Evolutionary conservation across 2,329 filamentous ascomycete genomes (phyloP).

Genomic region (Fusarium guadeloupense): DNA sequence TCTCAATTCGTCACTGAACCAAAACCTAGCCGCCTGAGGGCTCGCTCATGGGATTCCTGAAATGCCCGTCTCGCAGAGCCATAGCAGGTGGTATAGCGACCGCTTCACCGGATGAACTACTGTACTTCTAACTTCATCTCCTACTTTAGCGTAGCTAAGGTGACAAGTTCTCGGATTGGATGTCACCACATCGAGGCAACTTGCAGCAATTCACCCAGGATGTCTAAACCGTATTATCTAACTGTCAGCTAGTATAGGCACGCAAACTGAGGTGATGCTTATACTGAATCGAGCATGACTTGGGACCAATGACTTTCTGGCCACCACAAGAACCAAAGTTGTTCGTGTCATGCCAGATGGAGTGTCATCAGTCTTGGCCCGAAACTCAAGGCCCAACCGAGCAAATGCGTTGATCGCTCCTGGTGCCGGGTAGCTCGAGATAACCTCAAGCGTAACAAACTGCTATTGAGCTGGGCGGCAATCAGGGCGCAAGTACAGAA

Average conservation of each 20-base stretch:
- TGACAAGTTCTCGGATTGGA: constrained; percentile 33
- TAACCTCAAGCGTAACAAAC: not conserved
- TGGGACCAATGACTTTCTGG: not conserved
- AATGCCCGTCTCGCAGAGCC: constrained; percentile 4
- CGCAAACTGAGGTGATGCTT: not conserved
- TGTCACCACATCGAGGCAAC: constrained; percentile 22
- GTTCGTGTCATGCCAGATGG: not conserved
- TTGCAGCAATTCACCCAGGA: constrained; percentile 16
- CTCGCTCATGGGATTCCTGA: constrained; percentile 1
- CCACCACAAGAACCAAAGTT: constrained; percentile 9
- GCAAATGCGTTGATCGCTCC: constrained; percentile 4
- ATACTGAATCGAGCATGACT: not conserved
- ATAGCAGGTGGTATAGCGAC: not conserved
- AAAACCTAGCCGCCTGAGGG: not conserved
- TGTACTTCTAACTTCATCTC: constrained; percentile 14
- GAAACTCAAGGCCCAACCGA: constrained; percentile 2
- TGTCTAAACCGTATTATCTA: constrained; percentile 16
- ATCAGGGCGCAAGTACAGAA: constrained; percentile 20
- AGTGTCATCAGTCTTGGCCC: constrained; percentile 3
- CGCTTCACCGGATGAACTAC: constrained; percentile 7
- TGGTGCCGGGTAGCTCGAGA: constrained; percentile 21
- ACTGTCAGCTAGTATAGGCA: not conserved
- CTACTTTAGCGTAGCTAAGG: constrained; percentile 1
- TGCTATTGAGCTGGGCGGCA: not conserved
- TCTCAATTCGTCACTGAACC: not conserved